These are phyloP conservation scores for Candolleomyces eurysporus DNA, from an alignment of 768 basidiomycete genomes.

Conservation along the genomic window DNA sequence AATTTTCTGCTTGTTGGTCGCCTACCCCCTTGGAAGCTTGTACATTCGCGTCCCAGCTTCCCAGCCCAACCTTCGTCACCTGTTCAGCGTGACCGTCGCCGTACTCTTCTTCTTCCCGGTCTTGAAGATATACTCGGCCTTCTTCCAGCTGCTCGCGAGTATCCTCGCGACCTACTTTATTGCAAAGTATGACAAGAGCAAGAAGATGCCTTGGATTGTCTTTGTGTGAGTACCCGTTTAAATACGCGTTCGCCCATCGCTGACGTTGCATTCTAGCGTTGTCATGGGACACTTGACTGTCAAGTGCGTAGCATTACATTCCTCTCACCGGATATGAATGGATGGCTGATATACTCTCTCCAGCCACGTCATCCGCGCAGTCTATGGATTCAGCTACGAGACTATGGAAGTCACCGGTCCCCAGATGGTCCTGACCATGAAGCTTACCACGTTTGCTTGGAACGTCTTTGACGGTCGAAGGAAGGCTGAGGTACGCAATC, in stretches of 20 bases:
- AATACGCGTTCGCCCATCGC: not conserved
- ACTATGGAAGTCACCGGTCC: slow-evolving; percentile 87
- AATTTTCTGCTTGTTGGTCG: slow-evolving; percentile 78
- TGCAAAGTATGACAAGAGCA: slow-evolving; percentile 52
- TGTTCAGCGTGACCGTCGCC: slow-evolving; percentile 75
- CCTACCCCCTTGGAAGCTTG: slow-evolving; percentile 90
- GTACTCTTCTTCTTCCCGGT: slow-evolving; percentile 77
- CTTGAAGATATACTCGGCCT: slow-evolving; percentile 67
- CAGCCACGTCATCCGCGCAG: slow-evolving; percentile 70
- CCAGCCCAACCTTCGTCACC: slow-evolving; percentile 66
- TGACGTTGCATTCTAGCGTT: slow-evolving; percentile 42
- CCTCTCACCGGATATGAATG: not conserved
- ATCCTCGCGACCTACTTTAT: slow-evolving; percentile 76
- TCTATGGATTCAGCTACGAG: slow-evolving; percentile 65
- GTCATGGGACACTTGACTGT: slow-evolving; percentile 90
- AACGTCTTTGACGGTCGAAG: slow-evolving; percentile 88
- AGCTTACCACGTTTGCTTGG: slow-evolving; percentile 97
- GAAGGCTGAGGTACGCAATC: slow-evolving; percentile 54
- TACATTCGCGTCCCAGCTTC: slow-evolving; percentile 79
- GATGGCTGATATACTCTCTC: slow-evolving; percentile 10
- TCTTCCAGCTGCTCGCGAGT: slow-evolving; percentile 72
- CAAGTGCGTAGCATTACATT: slow-evolving; percentile 57
- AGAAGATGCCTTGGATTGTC: slow-evolving; percentile 91
- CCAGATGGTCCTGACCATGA: slow-evolving; percentile 97
- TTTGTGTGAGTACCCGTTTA: slow-evolving; percentile 52